Base-by-base conservation (phyloP, 768 basidiomycete genomes). In the Galerina marginata region DNA sequence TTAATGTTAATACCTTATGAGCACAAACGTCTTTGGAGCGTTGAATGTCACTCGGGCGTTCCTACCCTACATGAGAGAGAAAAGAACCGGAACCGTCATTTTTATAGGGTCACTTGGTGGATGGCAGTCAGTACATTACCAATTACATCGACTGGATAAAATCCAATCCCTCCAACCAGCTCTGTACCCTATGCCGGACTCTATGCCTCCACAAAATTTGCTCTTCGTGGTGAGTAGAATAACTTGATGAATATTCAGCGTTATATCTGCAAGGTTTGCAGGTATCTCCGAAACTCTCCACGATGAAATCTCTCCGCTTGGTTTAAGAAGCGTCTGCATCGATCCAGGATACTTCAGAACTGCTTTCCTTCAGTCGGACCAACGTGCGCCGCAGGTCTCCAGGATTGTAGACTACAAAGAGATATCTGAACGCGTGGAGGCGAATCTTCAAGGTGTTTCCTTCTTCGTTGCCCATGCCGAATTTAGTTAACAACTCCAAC, bases 1-100 rank as follows among this genome's bases (percentile, higher is more conserved):
- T 43, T 39, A 14, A 11, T 43, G 33, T 14, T 47, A 6, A 23
- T 23, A n/a, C 3, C 14, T 49, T 57, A 66, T 59, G 62, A 80
- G 79, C 55, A 79, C 77, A 0, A 82, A 82, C 63, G 74, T 83
- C 0, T 81, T 83, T 65, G 81, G 81, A 4, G 75, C 72, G 0
- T 59, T 81, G 6, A 79, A 81, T 58, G 76, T 82, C n/a, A 66
- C 75, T 6, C 69, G 79, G 16, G 81, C 82, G 0, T 77, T 83
- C 67, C 72, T 83, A 7, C 81, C 83, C 1, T 78, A 79, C 66
- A 78, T 84, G 79, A 72, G 83, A 11, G 71, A 74, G 54, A 70
- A 74, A 23, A 75, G 72, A 59, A 66, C 73, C 0, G 83, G 83
- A 1, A 81, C 78, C 0, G 66, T 84, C 9, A 66, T 82, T 4